A percentile compares a stretch with the other conserved stretches of the same genome.
Conservation (phyloP, 2,329 filamentous ascomycete species). For the Thyridium curvatum region DNA sequence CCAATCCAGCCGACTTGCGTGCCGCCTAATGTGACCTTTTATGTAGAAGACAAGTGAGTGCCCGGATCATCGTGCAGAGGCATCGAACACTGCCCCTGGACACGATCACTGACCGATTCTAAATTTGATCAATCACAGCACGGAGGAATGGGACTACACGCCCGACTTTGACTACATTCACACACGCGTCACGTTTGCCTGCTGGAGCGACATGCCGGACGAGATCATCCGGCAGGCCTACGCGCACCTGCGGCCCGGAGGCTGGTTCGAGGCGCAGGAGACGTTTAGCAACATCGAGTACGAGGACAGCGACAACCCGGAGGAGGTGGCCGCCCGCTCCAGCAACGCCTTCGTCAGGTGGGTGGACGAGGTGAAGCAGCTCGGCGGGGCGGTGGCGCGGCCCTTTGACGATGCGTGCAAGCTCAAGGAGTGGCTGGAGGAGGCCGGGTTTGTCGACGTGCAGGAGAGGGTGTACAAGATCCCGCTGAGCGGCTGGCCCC, state of each 20-base stretch:
- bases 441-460: conserved; percentile 23
- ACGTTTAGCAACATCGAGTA: conserved; percentile 18
- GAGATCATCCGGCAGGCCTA: conserved; percentile 47
- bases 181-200: conserved; percentile 40
- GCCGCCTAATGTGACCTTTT: conserved; percentile 68
- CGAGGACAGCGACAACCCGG: conserved; percentile 17
- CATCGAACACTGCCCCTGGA: too few species aligned
- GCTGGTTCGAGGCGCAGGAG: conserved; percentile 51
- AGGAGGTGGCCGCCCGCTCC: conserved; percentile 1
- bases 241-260: conserved; percentile 40
- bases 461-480: conserved; percentile 19
- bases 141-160: conserved; percentile 44
- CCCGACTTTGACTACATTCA: conserved; percentile 52
- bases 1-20: conserved; percentile 61
- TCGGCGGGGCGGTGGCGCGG: conserved; percentile 10
- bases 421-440: conserved; percentile 16
- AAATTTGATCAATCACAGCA: conserved; percentile 18
- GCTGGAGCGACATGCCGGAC: conserved; percentile 40
- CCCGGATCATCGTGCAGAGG: too few species aligned
- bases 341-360: conserved; percentile 9
- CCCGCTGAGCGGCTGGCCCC: conserved; percentile 26
- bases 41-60: conserved; percentile 57
- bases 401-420: conserved; percentile 9
- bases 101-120: not conserved
- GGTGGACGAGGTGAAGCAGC: conserved; percentile 12